Evolutionary conservation across 2,329 filamentous ascomycete species (phyloP).

Genomic region (Aureobasidium sp.): DNA sequence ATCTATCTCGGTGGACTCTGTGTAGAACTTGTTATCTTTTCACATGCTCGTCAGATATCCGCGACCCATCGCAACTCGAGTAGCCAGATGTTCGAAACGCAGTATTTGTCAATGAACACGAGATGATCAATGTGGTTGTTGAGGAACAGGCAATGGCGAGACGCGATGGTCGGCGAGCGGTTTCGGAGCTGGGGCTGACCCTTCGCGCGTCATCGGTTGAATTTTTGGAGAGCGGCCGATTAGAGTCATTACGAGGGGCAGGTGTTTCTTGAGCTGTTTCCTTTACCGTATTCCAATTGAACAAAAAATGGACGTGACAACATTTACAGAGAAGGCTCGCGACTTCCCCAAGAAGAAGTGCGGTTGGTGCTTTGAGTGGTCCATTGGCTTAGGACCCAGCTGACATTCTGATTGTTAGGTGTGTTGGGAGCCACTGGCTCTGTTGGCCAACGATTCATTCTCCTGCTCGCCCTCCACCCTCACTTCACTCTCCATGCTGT

Average conservation of each 20-base stretch:
- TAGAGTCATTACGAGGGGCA: slow-evolving; percentile 3
- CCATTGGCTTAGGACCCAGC: background rate
- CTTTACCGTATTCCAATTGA: background rate
- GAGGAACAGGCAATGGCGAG: background rate
- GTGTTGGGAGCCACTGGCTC: slow-evolving; percentile 90
- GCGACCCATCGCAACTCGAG: too few relatives aligned
- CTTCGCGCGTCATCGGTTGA: slow-evolving; percentile 10
- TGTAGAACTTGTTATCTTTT: too few relatives aligned
- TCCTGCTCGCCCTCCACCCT: slow-evolving; percentile 81
- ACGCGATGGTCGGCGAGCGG: background rate
- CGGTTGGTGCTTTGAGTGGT: slow-evolving; percentile 32
- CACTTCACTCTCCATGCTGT: slow-evolving; percentile 80
- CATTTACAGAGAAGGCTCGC: slow-evolving; percentile 31
- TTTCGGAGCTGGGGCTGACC: background rate
- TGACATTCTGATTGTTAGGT: slow-evolving; percentile 27
- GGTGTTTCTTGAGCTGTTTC: background rate
- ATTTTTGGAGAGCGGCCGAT: slow-evolving; percentile 9
- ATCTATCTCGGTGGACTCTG: too few relatives aligned
- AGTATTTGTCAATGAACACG: background rate
- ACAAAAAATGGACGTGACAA: slow-evolving; percentile 36
- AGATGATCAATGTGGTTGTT: background rate
- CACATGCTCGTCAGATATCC: too few relatives aligned
- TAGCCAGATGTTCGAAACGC: too few relatives aligned
- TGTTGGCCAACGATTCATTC: slow-evolving; percentile 91
- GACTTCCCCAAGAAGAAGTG: slow-evolving; percentile 47